Conservation (phyloP, 2,329 filamentous ascomycete species). For the Daldinia eschscholtzii region DNA sequence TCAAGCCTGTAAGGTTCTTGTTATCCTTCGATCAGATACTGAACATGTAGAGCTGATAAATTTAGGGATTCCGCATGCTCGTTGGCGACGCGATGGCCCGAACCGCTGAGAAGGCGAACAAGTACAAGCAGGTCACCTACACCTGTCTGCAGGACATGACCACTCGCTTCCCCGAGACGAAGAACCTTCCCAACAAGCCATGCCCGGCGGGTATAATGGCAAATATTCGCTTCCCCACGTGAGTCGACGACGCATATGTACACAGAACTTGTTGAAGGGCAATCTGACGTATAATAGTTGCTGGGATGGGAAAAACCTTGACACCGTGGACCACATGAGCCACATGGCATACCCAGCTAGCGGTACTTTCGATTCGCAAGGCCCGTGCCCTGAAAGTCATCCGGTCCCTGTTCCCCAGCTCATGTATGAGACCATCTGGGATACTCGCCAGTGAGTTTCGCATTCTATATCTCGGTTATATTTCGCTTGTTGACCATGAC, state of each 20-base stretch:
- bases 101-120: constrained; percentile 52
- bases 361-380: constrained; percentile 54
- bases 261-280: constrained; percentile 48
- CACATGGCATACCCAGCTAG: constrained; percentile 58
- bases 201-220: constrained; percentile 60
- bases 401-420: constrained; percentile 57
- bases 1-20: constrained; percentile 52
- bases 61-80: constrained; percentile 60
- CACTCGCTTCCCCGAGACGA: constrained; percentile 56
- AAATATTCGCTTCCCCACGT: constrained; percentile 62
- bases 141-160: constrained; percentile 57
- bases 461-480: background rate
- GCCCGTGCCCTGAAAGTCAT: constrained; percentile 55
- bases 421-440: constrained; percentile 57
- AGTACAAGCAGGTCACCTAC: constrained; percentile 59
- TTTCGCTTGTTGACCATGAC: background rate
- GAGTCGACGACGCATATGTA: constrained; percentile 51
- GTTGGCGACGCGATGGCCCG: constrained; percentile 56
- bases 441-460: constrained; percentile 45
- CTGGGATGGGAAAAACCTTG: constrained; percentile 61
- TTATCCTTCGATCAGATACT: constrained; percentile 3
- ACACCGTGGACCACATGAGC: constrained; percentile 58
- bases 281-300: constrained; percentile 54
- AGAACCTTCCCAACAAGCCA: constrained; percentile 54
- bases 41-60: constrained; percentile 16